These are phyloP conservation scores for Agastache rugosa DNA, from an alignment of 257 asterid genomes.

Conservation along the genomic window DNA sequence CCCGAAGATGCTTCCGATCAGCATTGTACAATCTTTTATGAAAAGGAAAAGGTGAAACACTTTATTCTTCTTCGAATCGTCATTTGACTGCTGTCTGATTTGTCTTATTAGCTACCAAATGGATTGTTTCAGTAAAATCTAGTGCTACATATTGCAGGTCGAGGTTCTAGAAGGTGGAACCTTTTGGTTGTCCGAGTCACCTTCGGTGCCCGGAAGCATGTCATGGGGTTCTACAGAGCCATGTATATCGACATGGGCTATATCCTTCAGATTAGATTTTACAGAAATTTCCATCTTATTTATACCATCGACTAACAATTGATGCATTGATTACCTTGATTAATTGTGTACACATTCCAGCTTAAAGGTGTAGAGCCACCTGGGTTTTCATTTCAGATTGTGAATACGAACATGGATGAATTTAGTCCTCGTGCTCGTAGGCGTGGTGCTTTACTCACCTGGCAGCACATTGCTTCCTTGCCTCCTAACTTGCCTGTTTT, in stretches of 20 bases:
- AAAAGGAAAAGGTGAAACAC: conserved; percentile 79
- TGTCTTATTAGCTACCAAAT: not conserved
- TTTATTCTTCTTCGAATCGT: not conserved
- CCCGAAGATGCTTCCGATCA: conserved; percentile 88
- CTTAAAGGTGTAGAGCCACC: conserved; percentile 97
- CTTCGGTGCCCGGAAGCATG: conserved; percentile 98
- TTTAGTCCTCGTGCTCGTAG: conserved; percentile 94
- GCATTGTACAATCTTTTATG: conserved; percentile 87
- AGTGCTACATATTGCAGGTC: conserved; percentile 57
- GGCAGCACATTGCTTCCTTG: conserved; percentile 99
- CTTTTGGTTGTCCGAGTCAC: conserved; percentile 97
- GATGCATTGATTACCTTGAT: conserved; percentile 55
- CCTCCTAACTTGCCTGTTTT: conserved; percentile 95
- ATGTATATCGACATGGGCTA: conserved; percentile 95
- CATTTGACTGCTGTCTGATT: not conserved
- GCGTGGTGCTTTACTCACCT: conserved; percentile 94
- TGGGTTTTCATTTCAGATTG: conserved; percentile 92
- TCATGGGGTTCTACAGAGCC: conserved; percentile 97
- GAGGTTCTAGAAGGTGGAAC: conserved; percentile 98
- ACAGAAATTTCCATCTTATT: conserved; percentile 19
- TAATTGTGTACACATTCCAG: conserved; percentile 93
- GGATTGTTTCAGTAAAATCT: conserved; percentile 18
- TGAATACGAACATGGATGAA: conserved; percentile 95
- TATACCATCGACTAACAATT: conserved; percentile 14
- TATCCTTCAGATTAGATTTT: conserved; percentile 67